Percentiles rank a stretch among this genome's conserved stretches.
Conservation (phyloP, 1,284 basidiomycete species). For the Ustilago sp. region DNA sequence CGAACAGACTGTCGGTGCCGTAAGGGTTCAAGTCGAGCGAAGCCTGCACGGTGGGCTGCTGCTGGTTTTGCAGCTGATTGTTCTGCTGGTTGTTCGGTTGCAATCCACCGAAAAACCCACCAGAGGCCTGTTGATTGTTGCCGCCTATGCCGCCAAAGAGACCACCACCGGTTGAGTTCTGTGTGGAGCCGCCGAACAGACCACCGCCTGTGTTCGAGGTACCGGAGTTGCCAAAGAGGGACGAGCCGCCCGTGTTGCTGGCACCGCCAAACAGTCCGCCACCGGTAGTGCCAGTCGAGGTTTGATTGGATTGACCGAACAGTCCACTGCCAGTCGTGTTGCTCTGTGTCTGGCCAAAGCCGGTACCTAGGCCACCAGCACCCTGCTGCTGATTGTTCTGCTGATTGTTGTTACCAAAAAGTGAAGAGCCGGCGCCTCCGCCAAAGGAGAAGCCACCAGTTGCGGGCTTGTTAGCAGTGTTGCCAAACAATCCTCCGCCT, state of each 20-base stretch:
- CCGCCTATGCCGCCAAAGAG: slow-evolving; percentile 59
- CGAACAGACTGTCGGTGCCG: slow-evolving; percentile 78
- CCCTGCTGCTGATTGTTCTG: slow-evolving; percentile 44
- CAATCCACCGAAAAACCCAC: slow-evolving; percentile 40
- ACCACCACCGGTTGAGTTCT: slow-evolving; percentile 45
- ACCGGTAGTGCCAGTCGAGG: slow-evolving; percentile 37
- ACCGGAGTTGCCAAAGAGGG: slow-evolving; percentile 63
- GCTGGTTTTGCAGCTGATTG: slow-evolving; percentile 47
- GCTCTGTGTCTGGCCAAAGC: slow-evolving; percentile 42
- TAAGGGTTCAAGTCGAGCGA: slow-evolving; percentile 86
- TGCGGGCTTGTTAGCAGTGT: slow-evolving; percentile 47
- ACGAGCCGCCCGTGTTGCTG: slow-evolving; percentile 47
- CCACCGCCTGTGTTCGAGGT: slow-evolving; percentile 69
- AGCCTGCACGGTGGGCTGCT: slow-evolving; percentile 69
- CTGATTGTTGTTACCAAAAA: slow-evolving; percentile 53
- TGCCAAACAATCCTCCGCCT: slow-evolving; percentile 70
- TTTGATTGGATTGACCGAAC: slow-evolving; percentile 63
- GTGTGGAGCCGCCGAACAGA: slow-evolving; percentile 72
- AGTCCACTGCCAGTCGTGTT: slow-evolving; percentile 52
- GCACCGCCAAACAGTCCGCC: slow-evolving; percentile 62
- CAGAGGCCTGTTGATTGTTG: slow-evolving; percentile 39
- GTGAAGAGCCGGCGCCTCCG: slow-evolving; percentile 62
- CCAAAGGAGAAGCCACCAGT: slow-evolving; percentile 57
- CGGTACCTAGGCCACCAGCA: slow-evolving; percentile 39
- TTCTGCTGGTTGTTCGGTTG: slow-evolving; percentile 58